Conservation (phyloP, 2,329 filamentous ascomycete species). For the Aspergillus clavatus region DNA sequence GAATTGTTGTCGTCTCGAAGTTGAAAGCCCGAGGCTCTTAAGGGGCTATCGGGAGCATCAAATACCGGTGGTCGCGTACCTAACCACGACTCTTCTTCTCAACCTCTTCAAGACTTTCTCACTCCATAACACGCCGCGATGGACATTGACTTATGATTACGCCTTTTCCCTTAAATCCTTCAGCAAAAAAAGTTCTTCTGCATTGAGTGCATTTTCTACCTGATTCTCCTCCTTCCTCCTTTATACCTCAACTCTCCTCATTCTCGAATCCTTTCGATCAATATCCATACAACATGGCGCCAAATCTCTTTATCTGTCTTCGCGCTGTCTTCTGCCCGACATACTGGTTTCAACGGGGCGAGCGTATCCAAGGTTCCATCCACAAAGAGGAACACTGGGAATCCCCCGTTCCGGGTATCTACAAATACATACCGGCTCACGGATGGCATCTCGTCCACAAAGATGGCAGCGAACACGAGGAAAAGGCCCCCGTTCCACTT, state of each 20-base stretch:
- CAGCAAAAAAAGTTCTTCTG: conserved; percentile 5
- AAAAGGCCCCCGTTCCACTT: conserved; percentile 34
- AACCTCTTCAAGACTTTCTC: conserved; percentile 11
- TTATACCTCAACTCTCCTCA: conserved; percentile 5
- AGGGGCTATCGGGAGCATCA: not conserved
- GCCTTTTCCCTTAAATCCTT: conserved; percentile 9
- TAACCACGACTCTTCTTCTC: conserved; percentile 4
- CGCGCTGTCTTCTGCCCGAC: conserved; percentile 45
- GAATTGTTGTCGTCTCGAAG: too few relatives aligned
- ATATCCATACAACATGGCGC: conserved; percentile 38
- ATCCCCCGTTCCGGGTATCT: conserved; percentile 45
- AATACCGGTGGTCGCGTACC: not conserved
- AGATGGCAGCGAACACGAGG: conserved; percentile 31
- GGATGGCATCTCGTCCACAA: conserved; percentile 48
- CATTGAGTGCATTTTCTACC: conserved; percentile 20
- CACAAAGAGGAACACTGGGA: conserved; percentile 47
- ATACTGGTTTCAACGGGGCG: conserved; percentile 46
- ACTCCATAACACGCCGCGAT: conserved; percentile 17
- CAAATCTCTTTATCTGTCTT: conserved; percentile 49
- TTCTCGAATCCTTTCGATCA: not conserved
- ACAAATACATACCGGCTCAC: conserved; percentile 47
- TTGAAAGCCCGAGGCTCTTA: too few relatives aligned
- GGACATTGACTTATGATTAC: conserved; percentile 30
- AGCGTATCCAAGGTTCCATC: conserved; percentile 35
- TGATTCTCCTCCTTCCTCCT: conserved; percentile 1